phyloP scores from a whole-genome alignment of 768 basidiomycete species.

The Boletus barrowsii region DNA sequence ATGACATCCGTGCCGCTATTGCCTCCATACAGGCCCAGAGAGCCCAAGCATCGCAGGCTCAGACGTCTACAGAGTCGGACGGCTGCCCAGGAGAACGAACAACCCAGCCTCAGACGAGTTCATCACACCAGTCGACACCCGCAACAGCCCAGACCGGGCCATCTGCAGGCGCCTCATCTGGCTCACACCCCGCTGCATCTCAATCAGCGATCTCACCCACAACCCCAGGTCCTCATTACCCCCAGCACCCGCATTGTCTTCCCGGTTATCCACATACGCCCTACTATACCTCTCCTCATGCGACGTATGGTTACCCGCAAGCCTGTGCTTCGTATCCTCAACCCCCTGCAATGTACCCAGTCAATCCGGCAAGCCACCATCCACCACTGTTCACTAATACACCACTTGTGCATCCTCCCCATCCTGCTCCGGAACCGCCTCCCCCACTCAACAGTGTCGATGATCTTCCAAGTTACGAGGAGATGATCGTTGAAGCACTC shows the following conservation, averaged over 20 bases:
- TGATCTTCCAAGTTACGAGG: slow-evolving; percentile 85
- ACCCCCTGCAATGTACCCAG: slow-evolving; percentile 31
- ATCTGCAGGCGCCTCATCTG: slow-evolving; percentile 17
- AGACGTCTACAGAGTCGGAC: slow-evolving; percentile 11
- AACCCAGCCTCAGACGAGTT: slow-evolving; percentile 15
- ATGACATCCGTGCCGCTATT: slow-evolving; percentile 64
- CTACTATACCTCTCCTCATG: slow-evolving; percentile 53
- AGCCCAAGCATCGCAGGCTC: slow-evolving; percentile 22
- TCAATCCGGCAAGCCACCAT: slow-evolving; percentile 26
- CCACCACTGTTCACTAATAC: slow-evolving; percentile 36
- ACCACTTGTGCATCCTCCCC: slow-evolving; percentile 33
- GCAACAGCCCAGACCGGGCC: slow-evolving; percentile 25
- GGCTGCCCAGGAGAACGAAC: slow-evolving; percentile 13
- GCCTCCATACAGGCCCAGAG: slow-evolving; percentile 41
- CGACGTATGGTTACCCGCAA: slow-evolving; percentile 39
- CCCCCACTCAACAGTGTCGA: slow-evolving; percentile 29
- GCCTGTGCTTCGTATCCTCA: slow-evolving; percentile 31
- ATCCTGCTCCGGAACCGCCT: slow-evolving; percentile 29
- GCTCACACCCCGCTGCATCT: slow-evolving; percentile 19
- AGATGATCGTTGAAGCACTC: slow-evolving; percentile 86
- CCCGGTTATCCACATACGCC: slow-evolving; percentile 64
- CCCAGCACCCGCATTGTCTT: slow-evolving; percentile 56
- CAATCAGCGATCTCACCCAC: slow-evolving; percentile 21
- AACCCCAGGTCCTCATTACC: slow-evolving; percentile 37
- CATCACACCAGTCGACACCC: slow-evolving; percentile 17